Evolutionary conservation across 2,329 filamentous ascomycete species (phyloP).

Genomic region (Penicillium glabrum): DNA sequence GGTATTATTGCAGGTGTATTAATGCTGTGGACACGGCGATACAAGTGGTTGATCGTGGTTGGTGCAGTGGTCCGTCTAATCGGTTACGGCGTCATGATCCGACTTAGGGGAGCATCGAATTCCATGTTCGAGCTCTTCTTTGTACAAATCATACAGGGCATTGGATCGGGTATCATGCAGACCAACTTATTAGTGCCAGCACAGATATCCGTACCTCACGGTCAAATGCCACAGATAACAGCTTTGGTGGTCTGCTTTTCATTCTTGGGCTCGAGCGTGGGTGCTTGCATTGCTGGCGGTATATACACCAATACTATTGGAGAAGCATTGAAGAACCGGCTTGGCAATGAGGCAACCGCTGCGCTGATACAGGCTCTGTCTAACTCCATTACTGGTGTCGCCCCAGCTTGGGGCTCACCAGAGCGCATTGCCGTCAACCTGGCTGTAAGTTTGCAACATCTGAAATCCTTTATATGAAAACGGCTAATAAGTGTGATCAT

Average conservation of each 20-base stretch:
- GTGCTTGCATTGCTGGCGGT: slow-evolving; percentile 47
- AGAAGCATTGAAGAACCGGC: slow-evolving; percentile 33
- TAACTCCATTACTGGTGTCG: slow-evolving; percentile 47
- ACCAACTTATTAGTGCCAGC: slow-evolving; percentile 46
- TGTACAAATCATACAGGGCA: slow-evolving; percentile 51
- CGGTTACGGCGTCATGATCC: slow-evolving; percentile 54
- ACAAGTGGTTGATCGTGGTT: slow-evolving; percentile 49
- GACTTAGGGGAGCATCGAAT: slow-evolving; percentile 47
- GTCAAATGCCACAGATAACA: slow-evolving; percentile 50
- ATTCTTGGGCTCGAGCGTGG: slow-evolving; percentile 40
- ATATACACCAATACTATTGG: slow-evolving; percentile 53
- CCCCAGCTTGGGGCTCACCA: slow-evolving; percentile 43
- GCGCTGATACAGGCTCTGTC: slow-evolving; percentile 40
- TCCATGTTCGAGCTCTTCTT: slow-evolving; percentile 48
- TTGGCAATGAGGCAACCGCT: slow-evolving; percentile 34
- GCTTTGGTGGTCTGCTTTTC: slow-evolving; percentile 46
- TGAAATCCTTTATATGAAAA: background rate
- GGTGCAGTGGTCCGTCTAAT: slow-evolving; percentile 46
- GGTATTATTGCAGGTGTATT: slow-evolving; percentile 43
- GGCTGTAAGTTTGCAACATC: slow-evolving; percentile 28
- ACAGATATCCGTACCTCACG: slow-evolving; percentile 48
- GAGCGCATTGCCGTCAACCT: slow-evolving; percentile 45
- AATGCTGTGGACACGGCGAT: slow-evolving; percentile 46
- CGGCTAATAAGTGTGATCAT: slow-evolving; percentile 2
- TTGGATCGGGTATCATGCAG: slow-evolving; percentile 49